Conservation (phyloP, 306 rosid genomes). For the Prunus dulcis region DNA sequence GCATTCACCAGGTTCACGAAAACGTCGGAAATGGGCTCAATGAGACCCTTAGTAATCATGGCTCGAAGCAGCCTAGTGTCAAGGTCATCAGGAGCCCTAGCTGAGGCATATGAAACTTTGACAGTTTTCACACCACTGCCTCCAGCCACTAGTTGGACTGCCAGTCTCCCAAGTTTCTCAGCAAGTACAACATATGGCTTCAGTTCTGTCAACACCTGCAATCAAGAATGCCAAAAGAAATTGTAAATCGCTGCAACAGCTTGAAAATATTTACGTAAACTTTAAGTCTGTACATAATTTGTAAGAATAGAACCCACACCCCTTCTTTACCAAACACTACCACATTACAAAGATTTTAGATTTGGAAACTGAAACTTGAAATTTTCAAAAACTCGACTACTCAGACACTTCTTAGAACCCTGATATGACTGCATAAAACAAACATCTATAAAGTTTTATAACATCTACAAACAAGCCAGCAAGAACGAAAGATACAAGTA, state of each 20-base stretch:
- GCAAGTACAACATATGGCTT: slow-evolving; percentile 91
- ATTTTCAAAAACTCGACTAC: background rate
- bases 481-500: background rate
- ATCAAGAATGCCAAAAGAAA: background rate
- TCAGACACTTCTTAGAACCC: background rate
- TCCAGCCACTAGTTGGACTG: slow-evolving; percentile 95
- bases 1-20: slow-evolving; percentile 95
- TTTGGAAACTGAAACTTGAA: background rate
- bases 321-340: background rate
- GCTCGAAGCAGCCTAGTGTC: slow-evolving; percentile 98
- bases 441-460: too few species aligned
- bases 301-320: background rate
- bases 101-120: slow-evolving; percentile 79
- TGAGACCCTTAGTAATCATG: slow-evolving; percentile 96
- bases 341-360: background rate
- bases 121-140: slow-evolving; percentile 95
- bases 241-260: background rate
- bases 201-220: slow-evolving; percentile 77
- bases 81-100: slow-evolving; percentile 95
- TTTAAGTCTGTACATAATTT: background rate
- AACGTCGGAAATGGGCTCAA: slow-evolving; percentile 90
- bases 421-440: background rate
- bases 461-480: background rate
- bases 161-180: slow-evolving; percentile 91
- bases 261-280: background rate